phyloP scores from a whole-genome alignment of 2,329 filamentous ascomycete species.

The Nemania sp. region DNA sequence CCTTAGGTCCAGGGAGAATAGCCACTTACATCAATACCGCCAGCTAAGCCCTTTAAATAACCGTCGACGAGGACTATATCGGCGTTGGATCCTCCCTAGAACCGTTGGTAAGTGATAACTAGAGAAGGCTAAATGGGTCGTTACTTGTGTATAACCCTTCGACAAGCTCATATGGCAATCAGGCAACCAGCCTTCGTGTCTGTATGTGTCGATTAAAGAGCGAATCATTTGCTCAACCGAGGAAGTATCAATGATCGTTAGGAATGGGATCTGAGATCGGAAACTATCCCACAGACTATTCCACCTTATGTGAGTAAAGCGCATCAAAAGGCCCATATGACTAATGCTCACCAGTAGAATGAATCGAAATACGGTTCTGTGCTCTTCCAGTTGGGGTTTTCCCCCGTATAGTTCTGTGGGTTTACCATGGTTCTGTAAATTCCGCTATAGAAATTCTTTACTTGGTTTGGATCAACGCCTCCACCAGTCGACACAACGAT shows the following conservation, averaged over 20 bases:
- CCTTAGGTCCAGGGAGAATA: background rate
- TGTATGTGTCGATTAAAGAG: conserved; percentile 78
- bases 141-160: conserved; percentile 75
- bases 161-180: conserved; percentile 83
- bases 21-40: conserved; percentile 60
- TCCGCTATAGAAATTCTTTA: conserved; percentile 77
- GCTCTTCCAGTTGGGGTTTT: conserved; percentile 76
- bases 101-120: conserved; percentile 38
- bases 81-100: conserved; percentile 77
- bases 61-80: conserved; percentile 77
- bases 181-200: conserved; percentile 76
- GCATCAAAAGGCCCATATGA: background rate
- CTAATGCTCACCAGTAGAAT: conserved; percentile 72
- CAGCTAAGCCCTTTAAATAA: conserved; percentile 72
- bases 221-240: conserved; percentile 75
- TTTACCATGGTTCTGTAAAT: conserved; percentile 79
- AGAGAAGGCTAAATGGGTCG: background rate
- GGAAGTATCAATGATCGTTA: conserved; percentile 74
- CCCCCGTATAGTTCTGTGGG: conserved; percentile 79
- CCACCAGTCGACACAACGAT: conserved; percentile 65
- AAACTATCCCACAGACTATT: conserved; percentile 76
- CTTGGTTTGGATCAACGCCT: conserved; percentile 65
- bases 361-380: conserved; percentile 79
- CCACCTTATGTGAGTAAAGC: conserved; percentile 16
- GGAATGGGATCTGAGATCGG: conserved; percentile 74